Percentiles rank a stretch among this genome's conserved stretches.
phyloP scores from a whole-genome alignment of 2,329 filamentous ascomycete species.

The Neoscytalidium dimidiatum region DNA sequence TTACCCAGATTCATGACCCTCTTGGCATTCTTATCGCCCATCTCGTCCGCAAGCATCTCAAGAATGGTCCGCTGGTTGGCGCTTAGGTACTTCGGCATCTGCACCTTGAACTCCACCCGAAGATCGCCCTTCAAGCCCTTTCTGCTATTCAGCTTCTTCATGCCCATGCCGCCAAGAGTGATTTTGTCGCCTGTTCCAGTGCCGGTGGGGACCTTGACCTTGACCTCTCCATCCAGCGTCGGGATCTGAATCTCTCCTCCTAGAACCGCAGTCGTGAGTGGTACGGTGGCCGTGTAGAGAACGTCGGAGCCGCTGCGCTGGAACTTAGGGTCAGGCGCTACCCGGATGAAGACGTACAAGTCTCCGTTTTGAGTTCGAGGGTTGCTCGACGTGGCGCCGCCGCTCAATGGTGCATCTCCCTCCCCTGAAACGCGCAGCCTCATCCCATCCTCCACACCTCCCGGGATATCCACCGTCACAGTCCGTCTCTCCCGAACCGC shows the following conservation, averaged over 20 bases:
- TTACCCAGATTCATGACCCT: slow-evolving; percentile 81
- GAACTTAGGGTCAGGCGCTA: slow-evolving; percentile 89
- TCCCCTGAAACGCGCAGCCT: slow-evolving; percentile 80
- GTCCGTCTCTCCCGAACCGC: slow-evolving; percentile 81
- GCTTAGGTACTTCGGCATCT: slow-evolving; percentile 92
- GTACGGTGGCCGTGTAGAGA: slow-evolving; percentile 86
- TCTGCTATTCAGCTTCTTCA: slow-evolving; percentile 75
- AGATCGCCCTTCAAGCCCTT: slow-evolving; percentile 75
- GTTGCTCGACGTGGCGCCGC: slow-evolving; percentile 64
- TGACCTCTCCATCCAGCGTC: slow-evolving; percentile 86
- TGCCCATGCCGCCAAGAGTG: slow-evolving; percentile 86
- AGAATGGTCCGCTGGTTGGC: slow-evolving; percentile 89
- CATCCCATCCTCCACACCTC: slow-evolving; percentile 96
- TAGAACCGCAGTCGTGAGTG: slow-evolving; percentile 87
- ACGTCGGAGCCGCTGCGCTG: slow-evolving; percentile 85
- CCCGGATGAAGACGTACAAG: slow-evolving; percentile 85
- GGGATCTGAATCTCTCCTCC: slow-evolving; percentile 89
- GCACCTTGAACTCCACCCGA: slow-evolving; percentile 89
- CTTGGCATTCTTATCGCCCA: slow-evolving; percentile 89
- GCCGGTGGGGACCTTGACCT: slow-evolving; percentile 86
- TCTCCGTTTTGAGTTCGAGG: slow-evolving; percentile 75
- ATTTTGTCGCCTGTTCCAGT: slow-evolving; percentile 92
- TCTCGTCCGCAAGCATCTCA: slow-evolving; percentile 95
- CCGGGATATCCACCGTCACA: slow-evolving; percentile 87
- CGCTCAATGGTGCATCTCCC: slow-evolving; percentile 82